A percentile compares a stretch with the other conserved stretches of the same genome.
Conservation (phyloP, 2,329 filamentous ascomycete species). For the Orbilia ellipsospora region DNA sequence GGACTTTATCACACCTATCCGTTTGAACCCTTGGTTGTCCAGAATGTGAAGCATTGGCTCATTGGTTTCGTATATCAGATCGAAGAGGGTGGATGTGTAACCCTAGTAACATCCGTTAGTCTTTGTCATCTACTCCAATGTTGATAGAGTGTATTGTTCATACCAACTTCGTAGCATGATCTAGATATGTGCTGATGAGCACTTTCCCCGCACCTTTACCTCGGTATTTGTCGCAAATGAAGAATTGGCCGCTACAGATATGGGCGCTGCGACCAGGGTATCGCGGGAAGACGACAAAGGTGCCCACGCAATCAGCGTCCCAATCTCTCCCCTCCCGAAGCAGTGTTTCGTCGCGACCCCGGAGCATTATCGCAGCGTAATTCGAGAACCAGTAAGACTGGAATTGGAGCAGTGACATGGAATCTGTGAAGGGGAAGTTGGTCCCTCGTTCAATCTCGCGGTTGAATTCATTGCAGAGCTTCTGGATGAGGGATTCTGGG, state of each 20-base stretch:
- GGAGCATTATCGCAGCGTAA: constrained; percentile 77
- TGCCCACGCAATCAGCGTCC: constrained; percentile 70
- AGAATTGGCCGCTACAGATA: constrained; percentile 81
- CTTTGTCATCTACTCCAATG: neutral
- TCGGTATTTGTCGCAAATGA: constrained; percentile 78
- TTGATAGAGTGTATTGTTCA: neutral
- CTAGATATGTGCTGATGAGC: constrained; percentile 80
- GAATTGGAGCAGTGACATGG: constrained; percentile 72
- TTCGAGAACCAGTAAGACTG: constrained; percentile 78
- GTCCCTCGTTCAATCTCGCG: constrained; percentile 78
- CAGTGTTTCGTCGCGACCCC: constrained; percentile 69
- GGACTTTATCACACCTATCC: constrained; percentile 73
- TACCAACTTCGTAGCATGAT: constrained; percentile 76
- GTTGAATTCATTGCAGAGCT: constrained; percentile 75
- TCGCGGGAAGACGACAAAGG: constrained; percentile 35
- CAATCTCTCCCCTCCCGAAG: constrained; percentile 68
- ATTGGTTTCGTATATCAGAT: constrained; percentile 80
- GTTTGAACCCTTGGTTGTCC: constrained; percentile 79
- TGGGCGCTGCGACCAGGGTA: constrained; percentile 72
- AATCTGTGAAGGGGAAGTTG: constrained; percentile 76
- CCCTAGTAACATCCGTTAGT: constrained; percentile 61
- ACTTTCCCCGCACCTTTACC: constrained; percentile 79
- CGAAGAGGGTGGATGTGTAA: constrained; percentile 80
- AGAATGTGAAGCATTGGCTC: constrained; percentile 77
- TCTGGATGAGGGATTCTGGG: constrained; percentile 71